These are phyloP conservation scores for Lodderomyces margitis DNA, from an alignment of 1,139 yeast genomes.

Conservation along the genomic window DNA sequence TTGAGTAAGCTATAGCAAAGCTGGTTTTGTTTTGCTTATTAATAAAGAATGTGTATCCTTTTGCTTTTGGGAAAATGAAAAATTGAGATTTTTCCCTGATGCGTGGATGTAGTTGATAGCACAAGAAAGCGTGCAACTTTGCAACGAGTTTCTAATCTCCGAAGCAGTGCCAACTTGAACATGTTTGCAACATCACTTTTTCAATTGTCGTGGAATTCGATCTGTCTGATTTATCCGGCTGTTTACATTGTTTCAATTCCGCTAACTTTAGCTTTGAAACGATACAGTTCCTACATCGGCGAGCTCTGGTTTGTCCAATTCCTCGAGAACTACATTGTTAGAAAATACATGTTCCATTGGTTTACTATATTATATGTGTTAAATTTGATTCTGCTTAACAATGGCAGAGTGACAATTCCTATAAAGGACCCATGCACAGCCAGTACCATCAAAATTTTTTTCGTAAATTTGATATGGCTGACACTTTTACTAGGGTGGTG, in stretches of 20 bases:
- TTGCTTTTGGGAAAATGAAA: neutral
- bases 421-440: neutral
- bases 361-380: slow-evolving; percentile 3
- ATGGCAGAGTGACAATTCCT: neutral
- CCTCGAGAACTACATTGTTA: slow-evolving; percentile 23
- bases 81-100: neutral
- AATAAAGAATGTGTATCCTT: too few species aligned
- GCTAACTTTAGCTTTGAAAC: slow-evolving; percentile 14
- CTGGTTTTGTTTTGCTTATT: neutral
- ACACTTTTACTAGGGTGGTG: slow-evolving; percentile 33
- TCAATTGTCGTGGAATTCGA: slow-evolving; percentile 2
- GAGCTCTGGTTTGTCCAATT: slow-evolving; percentile 16
- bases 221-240: slow-evolving; percentile 13
- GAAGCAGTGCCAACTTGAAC: too few species aligned
- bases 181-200: neutral
- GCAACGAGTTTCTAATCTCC: too few species aligned
- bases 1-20: too few species aligned
- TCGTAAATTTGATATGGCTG: slow-evolving; percentile 11
- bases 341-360: slow-evolving; percentile 14
- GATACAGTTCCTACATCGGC: slow-evolving; percentile 15
- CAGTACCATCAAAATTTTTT: slow-evolving; percentile 9
- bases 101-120: neutral
- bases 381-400: neutral
- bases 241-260: slow-evolving; percentile 20
- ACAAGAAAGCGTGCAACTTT: slow-evolving; percentile 1